These are phyloP conservation scores for Dictyostelium firmibasis DNA, from an alignment of 78 protist genomes.

Conservation along the genomic window DNA sequence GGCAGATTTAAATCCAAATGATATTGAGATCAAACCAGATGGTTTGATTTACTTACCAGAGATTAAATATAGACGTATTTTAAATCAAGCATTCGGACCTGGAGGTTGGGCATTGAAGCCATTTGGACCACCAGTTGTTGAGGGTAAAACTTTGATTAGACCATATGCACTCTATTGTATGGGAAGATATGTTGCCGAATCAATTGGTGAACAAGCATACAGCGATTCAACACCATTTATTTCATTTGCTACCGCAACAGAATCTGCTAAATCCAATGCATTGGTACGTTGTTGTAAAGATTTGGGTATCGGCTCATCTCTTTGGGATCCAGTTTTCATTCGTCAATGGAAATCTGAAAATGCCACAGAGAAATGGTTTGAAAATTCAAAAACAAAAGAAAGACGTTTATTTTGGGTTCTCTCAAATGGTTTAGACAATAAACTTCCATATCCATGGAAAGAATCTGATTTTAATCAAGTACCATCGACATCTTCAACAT, in stretches of 20 bases:
- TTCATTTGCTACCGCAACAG: constrained; percentile 77
- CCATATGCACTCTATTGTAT: constrained; percentile 81
- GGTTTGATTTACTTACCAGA: constrained; percentile 85
- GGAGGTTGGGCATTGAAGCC: constrained; percentile 90
- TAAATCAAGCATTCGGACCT: constrained; percentile 83
- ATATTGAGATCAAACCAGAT: constrained; percentile 83
- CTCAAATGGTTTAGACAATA: neutral
- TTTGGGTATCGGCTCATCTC: constrained; percentile 80
- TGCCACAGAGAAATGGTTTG: constrained; percentile 58
- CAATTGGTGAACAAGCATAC: constrained; percentile 78
- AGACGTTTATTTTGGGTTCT: constrained; percentile 42
- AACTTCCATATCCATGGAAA: constrained; percentile 71
- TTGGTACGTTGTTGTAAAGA: constrained; percentile 85
- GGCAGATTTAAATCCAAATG: constrained; percentile 39
- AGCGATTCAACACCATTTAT: neutral
- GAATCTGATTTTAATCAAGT: neutral
- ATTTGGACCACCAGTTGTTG: constrained; percentile 60
- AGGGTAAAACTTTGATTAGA: constrained; percentile 26
- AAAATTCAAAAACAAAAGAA: constrained; percentile 62
- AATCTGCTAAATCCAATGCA: constrained; percentile 84
- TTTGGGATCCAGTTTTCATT: constrained; percentile 84
- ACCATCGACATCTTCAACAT: neutral
- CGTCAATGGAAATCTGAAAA: constrained; percentile 67
- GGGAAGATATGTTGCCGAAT: constrained; percentile 79
- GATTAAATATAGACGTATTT: constrained; percentile 83